A percentile compares a stretch with the other conserved stretches of the same genome.
phyloP scores from a whole-genome alignment of 148 eudicot genomes.

The Suaeda aralocaspica region DNA sequence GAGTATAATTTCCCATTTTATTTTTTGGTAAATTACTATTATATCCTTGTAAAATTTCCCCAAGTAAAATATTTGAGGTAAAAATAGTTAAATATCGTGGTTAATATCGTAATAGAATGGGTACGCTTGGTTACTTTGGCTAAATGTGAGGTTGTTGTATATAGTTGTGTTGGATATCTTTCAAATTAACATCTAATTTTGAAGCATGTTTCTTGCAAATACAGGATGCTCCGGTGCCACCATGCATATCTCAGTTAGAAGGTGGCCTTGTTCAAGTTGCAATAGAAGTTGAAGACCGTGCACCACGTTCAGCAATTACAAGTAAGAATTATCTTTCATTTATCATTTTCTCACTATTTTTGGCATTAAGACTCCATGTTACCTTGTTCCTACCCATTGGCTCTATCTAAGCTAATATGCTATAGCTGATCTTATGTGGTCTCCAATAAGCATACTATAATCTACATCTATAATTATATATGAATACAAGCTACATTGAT shows the following conservation, averaged over 20 bases:
- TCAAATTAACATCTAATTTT: not conserved
- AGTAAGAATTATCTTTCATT: constrained; percentile 35
- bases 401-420: not conserved
- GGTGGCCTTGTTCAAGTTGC: constrained; percentile 99
- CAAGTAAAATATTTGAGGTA: no score
- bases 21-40: no score
- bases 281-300: constrained; percentile 98
- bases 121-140: not conserved
- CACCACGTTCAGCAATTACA: constrained; percentile 88
- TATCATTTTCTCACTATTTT: not conserved
- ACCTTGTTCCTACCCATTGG: not conserved
- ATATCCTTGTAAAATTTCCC: no score
- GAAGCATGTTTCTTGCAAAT: constrained; percentile 14
- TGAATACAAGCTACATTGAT: no score
- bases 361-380: not conserved
- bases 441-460: not conserved
- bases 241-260: constrained; percentile 93
- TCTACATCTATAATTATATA: no score
- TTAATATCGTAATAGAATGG: no score
- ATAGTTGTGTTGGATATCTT: not conserved
- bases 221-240: constrained; percentile 99
- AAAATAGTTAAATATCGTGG: no score
- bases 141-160: not conserved
- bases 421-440: not conserved
- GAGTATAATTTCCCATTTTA: no score